Evolutionary conservation across 2,329 filamentous ascomycete species (phyloP).

Genomic region (Ceratocystis eucalypticola): DNA sequence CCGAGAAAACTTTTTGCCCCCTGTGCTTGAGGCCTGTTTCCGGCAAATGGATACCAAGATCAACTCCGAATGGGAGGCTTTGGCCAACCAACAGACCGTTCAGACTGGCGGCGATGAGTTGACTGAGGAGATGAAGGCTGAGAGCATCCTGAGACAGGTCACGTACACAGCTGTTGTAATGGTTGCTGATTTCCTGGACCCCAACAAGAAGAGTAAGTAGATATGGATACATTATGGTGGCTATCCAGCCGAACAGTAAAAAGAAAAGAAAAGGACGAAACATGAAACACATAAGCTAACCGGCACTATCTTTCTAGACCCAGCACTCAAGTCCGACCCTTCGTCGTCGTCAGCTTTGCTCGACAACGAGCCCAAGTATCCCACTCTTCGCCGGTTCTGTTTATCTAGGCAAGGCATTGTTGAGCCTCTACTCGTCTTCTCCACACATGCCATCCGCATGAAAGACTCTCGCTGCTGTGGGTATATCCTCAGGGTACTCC

Average conservation of each 20-base stretch:
- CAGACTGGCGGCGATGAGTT: constrained; percentile 62
- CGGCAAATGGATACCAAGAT: constrained; percentile 79
- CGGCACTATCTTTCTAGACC: constrained; percentile 5
- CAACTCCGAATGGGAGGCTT: constrained; percentile 68
- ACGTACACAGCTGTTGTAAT: constrained; percentile 88
- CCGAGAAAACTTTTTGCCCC: constrained; percentile 68
- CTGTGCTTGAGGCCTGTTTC: constrained; percentile 70
- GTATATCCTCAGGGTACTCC: constrained; percentile 74
- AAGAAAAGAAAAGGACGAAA: no score
- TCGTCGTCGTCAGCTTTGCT: background rate
- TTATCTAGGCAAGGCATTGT: constrained; percentile 64
- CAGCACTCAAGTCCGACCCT: constrained; percentile 2
- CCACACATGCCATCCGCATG: constrained; percentile 79
- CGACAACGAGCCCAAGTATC: constrained; percentile 23
- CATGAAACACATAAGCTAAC: background rate
- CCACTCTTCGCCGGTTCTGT: constrained; percentile 67
- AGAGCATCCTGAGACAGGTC: constrained; percentile 84
- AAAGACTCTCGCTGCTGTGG: constrained; percentile 79
- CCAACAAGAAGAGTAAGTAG: constrained; percentile 47
- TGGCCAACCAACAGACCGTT: constrained; percentile 49
- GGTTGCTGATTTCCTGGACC: constrained; percentile 78
- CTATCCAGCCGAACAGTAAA: no score
- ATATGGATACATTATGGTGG: background rate
- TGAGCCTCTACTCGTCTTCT: constrained; percentile 81
- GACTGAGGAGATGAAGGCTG: constrained; percentile 93